Evolutionary conservation across 2,329 filamentous ascomycete genomes (phyloP).

Genomic region (Epichloe baconii): DNA sequence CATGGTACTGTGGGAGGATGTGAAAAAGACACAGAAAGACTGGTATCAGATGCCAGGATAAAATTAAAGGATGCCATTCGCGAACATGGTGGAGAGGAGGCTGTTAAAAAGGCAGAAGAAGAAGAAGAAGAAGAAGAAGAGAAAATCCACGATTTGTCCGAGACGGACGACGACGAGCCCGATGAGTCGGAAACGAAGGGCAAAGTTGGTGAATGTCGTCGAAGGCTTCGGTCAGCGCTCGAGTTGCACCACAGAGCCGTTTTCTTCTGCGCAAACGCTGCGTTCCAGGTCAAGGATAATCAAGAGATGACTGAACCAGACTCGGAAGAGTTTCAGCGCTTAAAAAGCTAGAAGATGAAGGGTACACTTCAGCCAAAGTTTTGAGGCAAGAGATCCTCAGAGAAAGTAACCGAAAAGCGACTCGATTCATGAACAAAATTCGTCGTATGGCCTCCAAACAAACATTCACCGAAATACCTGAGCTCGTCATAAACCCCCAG

Average conservation of each 20-base stretch:
- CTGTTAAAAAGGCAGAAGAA: slow-evolving; percentile 1
- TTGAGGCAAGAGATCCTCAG: slow-evolving; percentile 69
- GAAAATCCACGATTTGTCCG: slow-evolving; percentile 12
- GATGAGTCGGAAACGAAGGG: slow-evolving; percentile 21
- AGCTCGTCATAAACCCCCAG: slow-evolving; percentile 34
- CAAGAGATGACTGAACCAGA: slow-evolving; percentile 48
- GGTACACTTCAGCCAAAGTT: slow-evolving; percentile 66
- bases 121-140: slow-evolving; percentile 4
- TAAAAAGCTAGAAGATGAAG: slow-evolving; percentile 59
- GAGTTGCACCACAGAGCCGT: slow-evolving; percentile 70
- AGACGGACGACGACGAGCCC: slow-evolving; percentile 21
- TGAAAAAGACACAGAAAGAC: slow-evolving; percentile 30
- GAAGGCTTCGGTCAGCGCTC: slow-evolving; percentile 55
- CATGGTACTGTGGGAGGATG: slow-evolving; percentile 54
- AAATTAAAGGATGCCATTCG: slow-evolving; percentile 42
- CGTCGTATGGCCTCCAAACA: slow-evolving; percentile 36
- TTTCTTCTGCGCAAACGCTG: slow-evolving; percentile 76
- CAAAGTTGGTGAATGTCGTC: slow-evolving; percentile 44
- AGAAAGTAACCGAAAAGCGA: slow-evolving; percentile 27
- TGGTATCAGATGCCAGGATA: slow-evolving; percentile 51
- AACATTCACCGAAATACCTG: slow-evolving; percentile 49
- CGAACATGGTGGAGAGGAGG: slow-evolving; percentile 8
- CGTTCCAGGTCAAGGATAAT: slow-evolving; percentile 71
- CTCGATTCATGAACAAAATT: slow-evolving; percentile 48
- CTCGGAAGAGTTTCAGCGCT: slow-evolving; percentile 49